Evolutionary conservation across 2,329 filamentous ascomycete species (phyloP), one percentile per base, ranked within the genome.

Genomic region (Dichotomopilus funicola): DNA sequence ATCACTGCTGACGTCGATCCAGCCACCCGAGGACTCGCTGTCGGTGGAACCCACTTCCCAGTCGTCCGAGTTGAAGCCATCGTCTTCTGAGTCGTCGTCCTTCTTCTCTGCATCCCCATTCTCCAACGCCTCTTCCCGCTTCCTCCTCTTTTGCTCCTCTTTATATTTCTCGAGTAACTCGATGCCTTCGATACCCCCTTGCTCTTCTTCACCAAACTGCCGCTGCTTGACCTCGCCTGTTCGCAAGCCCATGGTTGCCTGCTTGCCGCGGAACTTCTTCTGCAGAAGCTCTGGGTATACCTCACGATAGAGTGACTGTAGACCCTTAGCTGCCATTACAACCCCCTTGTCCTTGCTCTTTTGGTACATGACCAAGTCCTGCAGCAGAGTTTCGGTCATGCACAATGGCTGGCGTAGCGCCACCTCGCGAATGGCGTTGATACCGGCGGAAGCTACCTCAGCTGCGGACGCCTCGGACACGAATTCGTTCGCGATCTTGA

Each of bases 331-430:
- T 6, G 94, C 94, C 94, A 99, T 97, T 82, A 95, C 91, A n/a
- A 94, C 89, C 57, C 92, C 91, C 76, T 97, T 99, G 68, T 99
- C 94, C 69, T 99, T 99, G 68, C 89, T 95, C 77, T 95, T 96
- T 58, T 89, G 83, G 73, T 99, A 97, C 76, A 94, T 88, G 8
- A 97, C 91, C 51, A 99, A 74, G 76, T 99, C 94, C 70, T 99
- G 92, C 35, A 99, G 75, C n/a, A 99, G 74, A 0, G 91, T 96
- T 62, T 97, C 91, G 51, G 85, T 91, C 88, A 99, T 97, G 5
- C 91, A 91, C n/a, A 97, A 76, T 1, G 94, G 92, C 67, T 99
- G 94, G 61, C 94, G 82, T 2, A 86, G 87, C 70, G 92, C 96
- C 33, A 99, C 89, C 67, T 99, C 94, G 50, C 94, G 85, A 62